phyloP scores from a whole-genome alignment of 2,329 filamentous ascomycete species.

The Penicillium polonicum region DNA sequence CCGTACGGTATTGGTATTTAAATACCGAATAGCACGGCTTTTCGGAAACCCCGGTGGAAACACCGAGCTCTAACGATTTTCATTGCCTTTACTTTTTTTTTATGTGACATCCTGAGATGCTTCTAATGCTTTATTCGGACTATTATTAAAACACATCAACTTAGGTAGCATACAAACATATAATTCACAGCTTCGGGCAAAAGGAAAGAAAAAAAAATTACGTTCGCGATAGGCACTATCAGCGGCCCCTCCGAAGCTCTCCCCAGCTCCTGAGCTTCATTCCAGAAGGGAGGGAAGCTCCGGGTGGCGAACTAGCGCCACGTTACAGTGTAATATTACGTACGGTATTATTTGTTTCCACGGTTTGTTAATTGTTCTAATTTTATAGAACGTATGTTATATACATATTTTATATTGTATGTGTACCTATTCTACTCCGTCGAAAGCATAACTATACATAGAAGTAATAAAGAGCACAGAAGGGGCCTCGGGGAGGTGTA shows the following conservation, averaged over 20 bases:
- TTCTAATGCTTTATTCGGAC: background rate
- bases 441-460: too few species aligned
- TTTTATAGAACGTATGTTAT: background rate
- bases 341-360: background rate
- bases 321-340: conserved; percentile 13
- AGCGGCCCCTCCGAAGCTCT: conserved; percentile 31
- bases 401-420: too few species aligned
- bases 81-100: background rate
- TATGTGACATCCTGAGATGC: background rate
- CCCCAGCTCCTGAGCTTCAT: conserved; percentile 20
- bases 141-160: background rate
- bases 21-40: conserved; percentile 8
- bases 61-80: conserved; percentile 12
- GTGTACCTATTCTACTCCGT: background rate
- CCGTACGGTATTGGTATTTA: conserved; percentile 4
- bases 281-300: conserved; percentile 28
- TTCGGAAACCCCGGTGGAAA: conserved; percentile 22
- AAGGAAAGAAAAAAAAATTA: background rate
- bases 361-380: background rate
- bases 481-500: background rate
- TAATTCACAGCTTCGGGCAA: background rate
- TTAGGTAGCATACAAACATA: background rate
- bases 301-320: conserved; percentile 24
- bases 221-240: conserved; percentile 26
- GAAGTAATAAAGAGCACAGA: too few species aligned